Conservation (phyloP, 805 yeast species). For the Ogataea wickerhamii region DNA sequence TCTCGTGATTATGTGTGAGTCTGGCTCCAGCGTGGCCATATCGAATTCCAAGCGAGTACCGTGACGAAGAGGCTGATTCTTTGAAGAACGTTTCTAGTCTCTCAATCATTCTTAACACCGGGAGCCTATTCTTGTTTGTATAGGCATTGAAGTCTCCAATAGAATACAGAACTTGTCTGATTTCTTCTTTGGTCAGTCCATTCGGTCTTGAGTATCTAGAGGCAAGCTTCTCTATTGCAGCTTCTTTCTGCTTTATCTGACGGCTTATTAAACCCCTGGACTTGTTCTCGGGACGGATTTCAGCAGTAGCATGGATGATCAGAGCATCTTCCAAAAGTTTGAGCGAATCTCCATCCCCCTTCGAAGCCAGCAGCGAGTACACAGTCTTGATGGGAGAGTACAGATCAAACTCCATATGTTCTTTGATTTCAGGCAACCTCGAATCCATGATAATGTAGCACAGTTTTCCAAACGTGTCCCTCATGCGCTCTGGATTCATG, state of each 20-base stretch:
- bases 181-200: slow-evolving; percentile 53
- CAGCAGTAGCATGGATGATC: slow-evolving; percentile 62
- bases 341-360: slow-evolving; percentile 34
- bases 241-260: slow-evolving; percentile 62
- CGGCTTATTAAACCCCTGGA: slow-evolving; percentile 50
- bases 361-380: slow-evolving; percentile 40
- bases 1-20: slow-evolving; percentile 66
- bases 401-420: slow-evolving; percentile 70
- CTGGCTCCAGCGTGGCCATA: slow-evolving; percentile 69
- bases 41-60: slow-evolving; percentile 56
- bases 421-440: slow-evolving; percentile 62
- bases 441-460: slow-evolving; percentile 88
- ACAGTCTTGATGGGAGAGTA: slow-evolving; percentile 72
- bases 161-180: slow-evolving; percentile 70
- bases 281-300: slow-evolving; percentile 58
- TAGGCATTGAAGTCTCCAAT: slow-evolving; percentile 78
- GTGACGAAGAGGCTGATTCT: slow-evolving; percentile 23
- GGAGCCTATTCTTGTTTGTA: slow-evolving; percentile 62
- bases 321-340: slow-evolving; percentile 54
- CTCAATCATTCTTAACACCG: slow-evolving; percentile 59
- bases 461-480: slow-evolving; percentile 73
- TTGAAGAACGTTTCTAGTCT: slow-evolving; percentile 47
- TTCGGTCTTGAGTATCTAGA: slow-evolving; percentile 40
- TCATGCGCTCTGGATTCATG: slow-evolving; percentile 80
- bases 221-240: slow-evolving; percentile 61